phyloP scores from a whole-genome alignment of 169 alveolate species.

The Cardiosporidium cionae region DNA sequence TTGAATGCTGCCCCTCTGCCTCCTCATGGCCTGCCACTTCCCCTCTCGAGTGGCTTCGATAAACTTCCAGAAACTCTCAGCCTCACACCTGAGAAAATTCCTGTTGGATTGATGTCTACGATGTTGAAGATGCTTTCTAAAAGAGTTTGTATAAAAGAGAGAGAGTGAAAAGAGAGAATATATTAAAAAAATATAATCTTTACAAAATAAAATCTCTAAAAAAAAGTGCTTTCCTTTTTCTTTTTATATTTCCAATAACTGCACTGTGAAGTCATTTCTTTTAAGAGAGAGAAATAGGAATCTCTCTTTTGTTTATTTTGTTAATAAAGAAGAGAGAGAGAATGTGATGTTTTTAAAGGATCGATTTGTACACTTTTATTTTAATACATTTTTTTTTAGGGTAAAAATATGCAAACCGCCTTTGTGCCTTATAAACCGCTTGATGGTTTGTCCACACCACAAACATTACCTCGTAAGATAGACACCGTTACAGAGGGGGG shows the following conservation, averaged over 20 bases:
- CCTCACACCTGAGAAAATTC: neutral
- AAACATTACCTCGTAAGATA: conserved; percentile 9
- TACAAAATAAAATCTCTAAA: neutral
- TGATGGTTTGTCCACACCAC: conserved; percentile 19
- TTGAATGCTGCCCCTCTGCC: neutral
- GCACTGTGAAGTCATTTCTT: neutral
- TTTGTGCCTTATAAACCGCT: conserved; percentile 25
- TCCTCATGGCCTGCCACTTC: no score
- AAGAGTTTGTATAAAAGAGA: neutral
- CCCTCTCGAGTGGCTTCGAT: neutral
- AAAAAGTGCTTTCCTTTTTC: neutral
- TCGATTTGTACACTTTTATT: neutral
- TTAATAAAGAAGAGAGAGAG: no score
- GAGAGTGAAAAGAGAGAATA: neutral
- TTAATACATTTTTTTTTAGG: neutral
- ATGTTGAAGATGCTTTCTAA: neutral
- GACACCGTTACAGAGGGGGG: no score
- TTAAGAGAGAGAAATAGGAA: neutral
- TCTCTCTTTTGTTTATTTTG: no score
- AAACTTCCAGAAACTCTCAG: neutral
- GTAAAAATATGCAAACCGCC: conserved; percentile 20
- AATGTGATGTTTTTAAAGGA: no score
- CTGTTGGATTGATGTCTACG: neutral
- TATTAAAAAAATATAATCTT: neutral
- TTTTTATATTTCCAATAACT: neutral